Percentiles rank a stretch among this genome's conserved stretches.
Evolutionary conservation across 2,329 filamentous ascomycete genomes (phyloP).

Genomic region (Alternaria ventricosa): DNA sequence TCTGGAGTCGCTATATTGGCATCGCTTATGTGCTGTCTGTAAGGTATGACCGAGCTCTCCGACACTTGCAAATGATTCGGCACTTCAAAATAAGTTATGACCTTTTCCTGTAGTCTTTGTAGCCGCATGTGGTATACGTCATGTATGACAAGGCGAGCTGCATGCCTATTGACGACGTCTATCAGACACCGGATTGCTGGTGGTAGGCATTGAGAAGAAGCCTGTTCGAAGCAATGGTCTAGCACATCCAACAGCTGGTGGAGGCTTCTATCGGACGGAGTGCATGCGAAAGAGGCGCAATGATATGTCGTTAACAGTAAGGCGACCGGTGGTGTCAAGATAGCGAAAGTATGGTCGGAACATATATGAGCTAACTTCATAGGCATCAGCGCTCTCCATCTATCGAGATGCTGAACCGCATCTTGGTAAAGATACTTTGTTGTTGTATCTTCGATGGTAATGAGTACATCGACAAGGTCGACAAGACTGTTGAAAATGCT

Average conservation of each 20-base stretch:
- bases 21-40: background rate
- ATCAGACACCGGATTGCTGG: conserved; percentile 37
- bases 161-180: conserved; percentile 24
- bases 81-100: conserved; percentile 19
- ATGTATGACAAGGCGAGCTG: conserved; percentile 19
- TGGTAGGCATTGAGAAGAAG: conserved; percentile 32
- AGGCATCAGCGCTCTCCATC: conserved; percentile 45
- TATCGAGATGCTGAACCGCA: conserved; percentile 44
- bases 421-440: conserved; percentile 9
- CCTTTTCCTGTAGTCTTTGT: conserved; percentile 21
- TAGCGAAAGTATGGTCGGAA: conserved; percentile 14
- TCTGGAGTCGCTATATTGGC: conserved; percentile 28
- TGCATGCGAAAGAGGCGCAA: conserved; percentile 28
- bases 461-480: conserved; percentile 34
- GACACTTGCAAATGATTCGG: background rate
- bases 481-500: conserved; percentile 63
- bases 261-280: conserved; percentile 27
- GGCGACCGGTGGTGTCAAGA: conserved; percentile 34
- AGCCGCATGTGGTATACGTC: conserved; percentile 23
- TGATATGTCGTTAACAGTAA: conserved; percentile 39
- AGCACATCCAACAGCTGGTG: conserved; percentile 30
- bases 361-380: conserved; percentile 30
- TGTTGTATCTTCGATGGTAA: conserved; percentile 9
- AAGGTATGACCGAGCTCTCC: conserved; percentile 3
- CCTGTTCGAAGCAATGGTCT: conserved; percentile 28